These are phyloP conservation scores for Echeveria elegans DNA, from an alignment of 164 flowering plant species.

Conservation along the genomic window DNA sequence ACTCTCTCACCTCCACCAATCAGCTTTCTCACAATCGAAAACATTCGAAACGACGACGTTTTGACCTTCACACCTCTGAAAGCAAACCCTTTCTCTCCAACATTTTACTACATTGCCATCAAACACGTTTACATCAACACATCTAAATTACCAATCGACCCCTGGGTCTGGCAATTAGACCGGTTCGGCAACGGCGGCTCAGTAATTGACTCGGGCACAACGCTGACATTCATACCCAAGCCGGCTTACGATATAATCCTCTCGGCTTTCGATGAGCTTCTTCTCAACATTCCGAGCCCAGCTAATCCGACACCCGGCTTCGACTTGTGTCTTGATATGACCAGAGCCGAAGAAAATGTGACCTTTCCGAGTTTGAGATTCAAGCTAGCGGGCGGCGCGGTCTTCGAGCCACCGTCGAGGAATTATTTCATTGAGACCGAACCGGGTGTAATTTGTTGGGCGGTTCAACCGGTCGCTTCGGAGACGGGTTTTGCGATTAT, in stretches of 20 bases:
- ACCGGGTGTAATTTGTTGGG: conserved; percentile 50
- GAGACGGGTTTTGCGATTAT: conserved; percentile 42
- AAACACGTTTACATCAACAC: conserved; percentile 31
- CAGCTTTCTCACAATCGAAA: conserved; percentile 61
- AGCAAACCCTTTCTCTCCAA: conserved; percentile 46
- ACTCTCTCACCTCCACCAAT: conserved; percentile 66
- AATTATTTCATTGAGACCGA: conserved; percentile 60
- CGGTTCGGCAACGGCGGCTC: conserved; percentile 64
- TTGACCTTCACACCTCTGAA: conserved; percentile 51
- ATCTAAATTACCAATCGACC: conserved; percentile 29
- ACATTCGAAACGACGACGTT: conserved; percentile 10
- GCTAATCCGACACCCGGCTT: conserved; percentile 26
- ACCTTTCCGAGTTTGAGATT: conserved; percentile 50
- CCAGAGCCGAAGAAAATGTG: conserved; percentile 18
- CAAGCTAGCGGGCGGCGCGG: conserved; percentile 38
- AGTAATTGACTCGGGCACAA: conserved; percentile 72
- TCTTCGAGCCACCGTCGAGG: conserved; percentile 44
- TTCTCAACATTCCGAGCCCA: conserved; percentile 26
- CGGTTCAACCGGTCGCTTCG: conserved; percentile 39
- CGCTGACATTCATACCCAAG: conserved; percentile 44
- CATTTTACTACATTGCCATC: conserved; percentile 65
- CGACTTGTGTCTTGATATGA: conserved; percentile 54
- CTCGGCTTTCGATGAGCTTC: conserved; percentile 26
- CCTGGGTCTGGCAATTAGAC: conserved; percentile 53
- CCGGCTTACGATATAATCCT: conserved; percentile 43